Percentiles rank a stretch among this genome's conserved stretches.
phyloP scores from a whole-genome alignment of 2,329 filamentous ascomycete species.

The Seiridium unicorne region DNA sequence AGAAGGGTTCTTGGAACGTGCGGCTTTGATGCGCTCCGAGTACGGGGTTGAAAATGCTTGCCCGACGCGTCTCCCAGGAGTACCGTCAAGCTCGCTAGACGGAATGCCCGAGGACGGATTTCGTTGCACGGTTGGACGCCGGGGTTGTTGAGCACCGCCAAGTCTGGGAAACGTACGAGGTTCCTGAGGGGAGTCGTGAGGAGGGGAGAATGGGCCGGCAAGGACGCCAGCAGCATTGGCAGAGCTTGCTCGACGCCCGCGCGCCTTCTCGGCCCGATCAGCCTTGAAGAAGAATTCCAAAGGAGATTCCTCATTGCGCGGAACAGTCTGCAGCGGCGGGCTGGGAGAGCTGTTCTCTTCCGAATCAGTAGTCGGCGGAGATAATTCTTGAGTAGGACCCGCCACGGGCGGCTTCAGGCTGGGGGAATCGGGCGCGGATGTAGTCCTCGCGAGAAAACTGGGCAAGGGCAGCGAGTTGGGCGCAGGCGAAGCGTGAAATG shows the following conservation, averaged over 20 bases:
- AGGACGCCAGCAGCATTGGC: constrained; percentile 36
- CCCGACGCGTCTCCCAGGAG: constrained; percentile 52
- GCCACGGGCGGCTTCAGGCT: constrained; percentile 40
- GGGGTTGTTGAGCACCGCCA: constrained; percentile 29
- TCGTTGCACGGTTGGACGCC: constrained; percentile 35
- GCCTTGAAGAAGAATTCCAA: constrained; percentile 90
- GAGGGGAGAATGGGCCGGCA: constrained; percentile 51
- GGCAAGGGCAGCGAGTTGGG: constrained; percentile 7
- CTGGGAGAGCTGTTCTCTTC: constrained; percentile 46
- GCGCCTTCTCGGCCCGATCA: constrained; percentile 74
- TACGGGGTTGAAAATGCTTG: constrained; percentile 69
- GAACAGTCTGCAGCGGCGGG: constrained; percentile 28
- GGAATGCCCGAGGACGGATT: constrained; percentile 57
- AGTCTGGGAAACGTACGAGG: constrained; percentile 27
- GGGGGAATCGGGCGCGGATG: constrained; percentile 65
- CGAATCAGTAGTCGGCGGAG: constrained; percentile 51
- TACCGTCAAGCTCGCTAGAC: constrained; percentile 65
- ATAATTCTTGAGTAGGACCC: constrained; percentile 39
- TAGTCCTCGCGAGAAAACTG: constrained; percentile 52
- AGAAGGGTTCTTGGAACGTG: constrained; percentile 32
- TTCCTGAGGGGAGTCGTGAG: constrained; percentile 33
- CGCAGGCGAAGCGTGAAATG: constrained; percentile 62
- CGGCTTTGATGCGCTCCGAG: constrained; percentile 59
- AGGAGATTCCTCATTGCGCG: constrained; percentile 62
- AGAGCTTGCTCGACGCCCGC: constrained; percentile 53